These are phyloP conservation scores for Fusarium pseudograminearum DNA, from an alignment of 2,329 filamentous ascomycete species.

Conservation along the genomic window DNA sequence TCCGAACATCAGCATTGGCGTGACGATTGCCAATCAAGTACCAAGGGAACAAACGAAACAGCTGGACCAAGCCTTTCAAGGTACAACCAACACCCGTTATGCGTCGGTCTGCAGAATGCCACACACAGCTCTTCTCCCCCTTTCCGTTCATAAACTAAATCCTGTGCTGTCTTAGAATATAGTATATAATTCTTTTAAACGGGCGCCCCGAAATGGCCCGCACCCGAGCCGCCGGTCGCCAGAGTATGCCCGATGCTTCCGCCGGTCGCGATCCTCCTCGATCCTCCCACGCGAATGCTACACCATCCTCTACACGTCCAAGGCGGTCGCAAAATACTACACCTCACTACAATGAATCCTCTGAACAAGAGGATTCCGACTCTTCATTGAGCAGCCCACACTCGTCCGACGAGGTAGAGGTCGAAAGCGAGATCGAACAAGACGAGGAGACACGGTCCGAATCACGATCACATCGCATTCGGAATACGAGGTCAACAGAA, in stretches of 20 bases:
- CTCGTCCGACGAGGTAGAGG: conserved; percentile 17
- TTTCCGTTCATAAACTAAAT: neutral
- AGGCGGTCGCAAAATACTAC: conserved; percentile 30
- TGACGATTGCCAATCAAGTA: neutral
- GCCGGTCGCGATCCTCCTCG: conserved; percentile 45
- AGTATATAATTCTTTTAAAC: conserved; percentile 4
- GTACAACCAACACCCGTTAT: conserved; percentile 31
- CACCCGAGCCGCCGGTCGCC: conserved; percentile 45
- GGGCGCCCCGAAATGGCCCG: conserved; percentile 45
- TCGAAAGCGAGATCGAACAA: conserved; percentile 26
- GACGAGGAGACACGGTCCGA: conserved; percentile 11
- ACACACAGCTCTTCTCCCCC: neutral
- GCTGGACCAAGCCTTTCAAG: conserved; percentile 12
- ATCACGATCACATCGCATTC: conserved; percentile 16
- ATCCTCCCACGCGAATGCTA: conserved; percentile 22
- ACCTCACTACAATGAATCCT: conserved; percentile 24
- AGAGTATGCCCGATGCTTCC: conserved; percentile 15
- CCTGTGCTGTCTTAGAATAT: neutral
- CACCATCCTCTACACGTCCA: conserved; percentile 27
- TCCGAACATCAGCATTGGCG: neutral
- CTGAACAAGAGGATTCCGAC: conserved; percentile 24
- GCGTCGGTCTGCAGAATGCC: conserved; percentile 21
- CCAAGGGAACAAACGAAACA: conserved; percentile 5
- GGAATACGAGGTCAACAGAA: neutral
- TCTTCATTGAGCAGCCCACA: conserved; percentile 22